Conservation (phyloP, 164 flowering plant species). For the Kalanchoe fedtschenkoi region DNA sequence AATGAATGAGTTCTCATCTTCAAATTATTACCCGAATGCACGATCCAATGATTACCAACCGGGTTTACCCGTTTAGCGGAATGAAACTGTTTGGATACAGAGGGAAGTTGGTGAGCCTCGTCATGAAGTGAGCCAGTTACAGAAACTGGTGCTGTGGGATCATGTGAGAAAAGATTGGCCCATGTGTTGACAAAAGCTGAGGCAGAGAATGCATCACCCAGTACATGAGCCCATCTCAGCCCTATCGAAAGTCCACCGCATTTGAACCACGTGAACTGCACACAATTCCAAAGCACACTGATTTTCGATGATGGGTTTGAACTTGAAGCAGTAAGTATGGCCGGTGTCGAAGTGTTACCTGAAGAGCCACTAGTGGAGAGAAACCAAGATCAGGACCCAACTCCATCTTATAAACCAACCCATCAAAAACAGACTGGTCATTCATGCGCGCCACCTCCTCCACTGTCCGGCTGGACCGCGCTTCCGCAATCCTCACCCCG, state of each 20-base stretch:
- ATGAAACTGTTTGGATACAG: constrained; percentile 11
- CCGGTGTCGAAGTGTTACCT: constrained; percentile 24
- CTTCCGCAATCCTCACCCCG: constrained; percentile 61
- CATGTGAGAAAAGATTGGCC: constrained; percentile 29
- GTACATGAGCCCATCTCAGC: constrained; percentile 66
- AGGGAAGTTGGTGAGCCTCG: not conserved
- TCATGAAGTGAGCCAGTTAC: constrained; percentile 1
- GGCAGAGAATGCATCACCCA: constrained; percentile 61
- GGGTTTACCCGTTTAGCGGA: constrained; percentile 28
- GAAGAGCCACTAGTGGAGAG: constrained; percentile 53
- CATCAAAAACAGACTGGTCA: constrained; percentile 13
- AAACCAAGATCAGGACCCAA: constrained; percentile 52
- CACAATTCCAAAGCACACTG: not conserved
- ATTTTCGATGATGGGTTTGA: not conserved
- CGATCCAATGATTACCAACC: constrained; percentile 34
- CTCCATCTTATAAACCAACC: constrained; percentile 22
- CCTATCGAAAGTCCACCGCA: constrained; percentile 71
- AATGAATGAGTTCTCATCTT: constrained; percentile 36
- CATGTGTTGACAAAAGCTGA: constrained; percentile 41
- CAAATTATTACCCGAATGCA: constrained; percentile 11
- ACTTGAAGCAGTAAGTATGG: not conserved
- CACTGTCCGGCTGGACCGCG: constrained; percentile 22
- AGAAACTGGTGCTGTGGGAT: constrained; percentile 10
- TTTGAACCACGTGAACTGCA: constrained; percentile 64
- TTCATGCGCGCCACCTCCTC: constrained; percentile 34